Percentiles rank a stretch among this genome's conserved stretches.
These are phyloP conservation scores for Carpinus fangiana DNA, from an alignment of 306 rosid species.

Conservation along the genomic window DNA sequence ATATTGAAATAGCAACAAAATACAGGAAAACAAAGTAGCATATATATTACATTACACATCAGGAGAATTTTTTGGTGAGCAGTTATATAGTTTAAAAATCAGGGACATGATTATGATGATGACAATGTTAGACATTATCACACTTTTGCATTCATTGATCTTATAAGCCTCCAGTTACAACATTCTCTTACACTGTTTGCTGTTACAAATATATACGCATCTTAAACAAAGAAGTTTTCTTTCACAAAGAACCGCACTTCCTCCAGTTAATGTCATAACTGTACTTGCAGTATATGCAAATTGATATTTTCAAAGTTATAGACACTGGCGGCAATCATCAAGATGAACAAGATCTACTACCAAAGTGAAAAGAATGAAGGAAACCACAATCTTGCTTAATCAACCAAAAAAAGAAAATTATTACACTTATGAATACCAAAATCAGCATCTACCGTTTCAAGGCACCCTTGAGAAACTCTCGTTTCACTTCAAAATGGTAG, in stretches of 20 bases:
- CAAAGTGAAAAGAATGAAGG: conserved; percentile 25
- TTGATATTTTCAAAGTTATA: conserved; percentile 14
- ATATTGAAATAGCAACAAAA: conserved; percentile 12
- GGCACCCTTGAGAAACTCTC: conserved; percentile 83
- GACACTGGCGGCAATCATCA: conserved; percentile 4
- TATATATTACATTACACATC: not conserved
- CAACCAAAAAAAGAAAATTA: conserved; percentile 23
- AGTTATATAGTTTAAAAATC: not conserved
- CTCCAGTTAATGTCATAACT: conserved; percentile 8
- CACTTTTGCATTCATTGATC: conserved; percentile 1
- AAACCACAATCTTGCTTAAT: conserved; percentile 25
- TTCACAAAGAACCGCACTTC: conserved; percentile 11
- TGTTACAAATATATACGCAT: not conserved
- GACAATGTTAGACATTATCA: conserved; percentile 1
- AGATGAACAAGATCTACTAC: conserved; percentile 1
- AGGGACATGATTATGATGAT: not conserved
- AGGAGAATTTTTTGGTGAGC: not conserved
- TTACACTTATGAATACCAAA: conserved; percentile 9
- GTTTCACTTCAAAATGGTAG: conserved; percentile 95
- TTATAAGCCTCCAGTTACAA: conserved; percentile 5
- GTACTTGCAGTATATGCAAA: not conserved
- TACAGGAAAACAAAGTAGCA: not conserved
- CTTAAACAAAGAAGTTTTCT: not conserved
- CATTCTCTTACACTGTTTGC: conserved; percentile 3
- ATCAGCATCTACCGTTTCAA: conserved; percentile 68